Base-by-base conservation (phyloP, 129 eudicot species). In the Deinandra increscens region DNA sequence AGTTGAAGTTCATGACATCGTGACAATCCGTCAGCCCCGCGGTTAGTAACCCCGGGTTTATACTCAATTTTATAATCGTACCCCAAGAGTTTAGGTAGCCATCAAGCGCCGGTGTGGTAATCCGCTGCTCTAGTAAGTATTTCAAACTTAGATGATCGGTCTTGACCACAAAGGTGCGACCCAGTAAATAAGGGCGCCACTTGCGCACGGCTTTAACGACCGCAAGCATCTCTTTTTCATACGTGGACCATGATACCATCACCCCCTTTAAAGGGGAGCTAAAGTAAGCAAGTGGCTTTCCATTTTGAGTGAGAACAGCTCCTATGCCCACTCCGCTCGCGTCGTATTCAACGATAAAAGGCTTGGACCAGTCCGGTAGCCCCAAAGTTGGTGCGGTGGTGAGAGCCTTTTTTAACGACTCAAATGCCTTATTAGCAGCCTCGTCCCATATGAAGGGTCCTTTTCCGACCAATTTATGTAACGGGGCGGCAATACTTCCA, bases 261-360 rank as follows among this genome's bases (percentile, higher is more conserved):
- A 19, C n/a, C 0, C 69, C 22, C 14, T 39, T 39, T 0, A 63
- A 3, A 26, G 65, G 65, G 42, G 14, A n/a, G 11, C 48, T 26
- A 26, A 26, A 26, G 31, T 26, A 26, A 26, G 31, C 31, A 26
- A 26, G 31, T 26, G 31, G 31, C 3, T 60, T 14, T 4, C 65
- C 65, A 4, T 31, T 9, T 26, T 60, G 42, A 29, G 65, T 31
- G 0, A 60, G 65, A 1, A 60, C 42, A 0, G 42, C 65, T 2
- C 65, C 65, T 8, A 60, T 60, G 2, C 65, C 65, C 20, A 60
- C 65, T 18, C 65, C 48, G 6, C 63, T 22, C 10, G 68, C 68
- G 15, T 63, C 68, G 1, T 33, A 34, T 14, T 68, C 72, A 6
- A 66, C 6, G 4, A 17, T 33, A 48, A 68, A 68, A 9, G 72